These are phyloP conservation scores for Cryphonectria naterciae DNA, from an alignment of 2,329 filamentous ascomycete genomes.

Conservation along the genomic window DNA sequence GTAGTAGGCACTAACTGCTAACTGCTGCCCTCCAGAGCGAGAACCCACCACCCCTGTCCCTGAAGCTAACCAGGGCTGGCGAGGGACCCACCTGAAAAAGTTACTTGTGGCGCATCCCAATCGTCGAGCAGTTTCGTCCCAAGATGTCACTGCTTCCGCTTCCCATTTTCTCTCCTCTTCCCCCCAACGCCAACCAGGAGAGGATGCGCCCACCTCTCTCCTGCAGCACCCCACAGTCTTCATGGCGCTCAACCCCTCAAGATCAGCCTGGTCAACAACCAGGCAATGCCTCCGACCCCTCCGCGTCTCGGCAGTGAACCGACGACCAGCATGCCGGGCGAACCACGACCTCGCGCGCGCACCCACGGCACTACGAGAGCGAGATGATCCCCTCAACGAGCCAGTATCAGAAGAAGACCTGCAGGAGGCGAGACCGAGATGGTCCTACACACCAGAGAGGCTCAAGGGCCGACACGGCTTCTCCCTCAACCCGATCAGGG, in stretches of 20 bases:
- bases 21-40: neutral
- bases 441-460: slow-evolving; percentile 69
- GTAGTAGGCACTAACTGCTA: no score
- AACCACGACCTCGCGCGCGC: slow-evolving; percentile 22
- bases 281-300: slow-evolving; percentile 40
- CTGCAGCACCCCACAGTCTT: slow-evolving; percentile 6
- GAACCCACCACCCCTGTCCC: slow-evolving; percentile 5
- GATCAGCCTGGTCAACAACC: slow-evolving; percentile 39
- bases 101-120: slow-evolving; percentile 17
- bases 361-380: slow-evolving; percentile 23
- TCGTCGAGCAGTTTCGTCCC: slow-evolving; percentile 10
- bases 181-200: slow-evolving; percentile 8
- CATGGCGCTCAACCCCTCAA: slow-evolving; percentile 43
- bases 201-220: slow-evolving; percentile 25
- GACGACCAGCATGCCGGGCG: slow-evolving; percentile 22
- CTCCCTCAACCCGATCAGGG: slow-evolving; percentile 61
- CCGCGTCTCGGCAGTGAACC: slow-evolving; percentile 28
- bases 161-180: neutral
- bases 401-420: slow-evolving; percentile 23
- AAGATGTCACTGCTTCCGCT: slow-evolving; percentile 2
- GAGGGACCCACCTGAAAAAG: slow-evolving; percentile 29
- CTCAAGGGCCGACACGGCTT: slow-evolving; percentile 68
- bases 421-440: slow-evolving; percentile 55
- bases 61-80: neutral
- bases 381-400: slow-evolving; percentile 28